A percentile compares a stretch with the other conserved stretches of the same genome.
Conservation (phyloP, 2,329 filamentous ascomycete species). For the Microsporum ferrugineum region DNA sequence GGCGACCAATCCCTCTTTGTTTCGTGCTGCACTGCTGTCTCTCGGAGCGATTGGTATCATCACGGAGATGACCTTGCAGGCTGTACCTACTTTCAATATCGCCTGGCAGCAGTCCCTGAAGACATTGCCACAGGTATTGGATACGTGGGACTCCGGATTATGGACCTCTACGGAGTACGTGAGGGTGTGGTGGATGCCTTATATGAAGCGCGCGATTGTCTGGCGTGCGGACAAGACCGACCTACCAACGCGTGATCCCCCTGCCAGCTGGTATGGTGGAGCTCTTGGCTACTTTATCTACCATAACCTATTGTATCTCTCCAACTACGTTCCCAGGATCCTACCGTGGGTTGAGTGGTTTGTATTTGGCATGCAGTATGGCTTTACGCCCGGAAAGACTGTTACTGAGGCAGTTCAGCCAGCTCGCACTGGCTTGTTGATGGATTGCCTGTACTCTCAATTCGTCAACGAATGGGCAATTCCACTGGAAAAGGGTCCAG, state of each 20-base stretch:
- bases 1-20: slow-evolving; percentile 62
- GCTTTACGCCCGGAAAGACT: slow-evolving; percentile 57
- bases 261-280: slow-evolving; percentile 67
- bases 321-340: slow-evolving; percentile 64
- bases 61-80: slow-evolving; percentile 74
- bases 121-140: slow-evolving; percentile 55
- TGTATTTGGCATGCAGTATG: slow-evolving; percentile 95
- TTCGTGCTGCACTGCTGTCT: slow-evolving; percentile 75
- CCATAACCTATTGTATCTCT: slow-evolving; percentile 74
- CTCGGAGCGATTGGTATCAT: slow-evolving; percentile 86
- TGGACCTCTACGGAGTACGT: slow-evolving; percentile 85
- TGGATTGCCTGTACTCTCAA: slow-evolving; percentile 98
- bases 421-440: slow-evolving; percentile 67
- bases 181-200: slow-evolving; percentile 95
- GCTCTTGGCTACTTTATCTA: slow-evolving; percentile 78
- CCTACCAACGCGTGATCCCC: slow-evolving; percentile 48
- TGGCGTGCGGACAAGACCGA: slow-evolving; percentile 78
- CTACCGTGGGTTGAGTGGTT: slow-evolving; percentile 91
- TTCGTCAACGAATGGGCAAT: slow-evolving; percentile 98
- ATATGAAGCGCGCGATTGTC: slow-evolving; percentile 73
- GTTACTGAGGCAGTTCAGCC: slow-evolving; percentile 66
- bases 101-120: slow-evolving; percentile 75
- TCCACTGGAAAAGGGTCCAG: slow-evolving; percentile 72
- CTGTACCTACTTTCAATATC: slow-evolving; percentile 70
- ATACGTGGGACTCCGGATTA: slow-evolving; percentile 58